Base-by-base conservation (phyloP, 495 filamentous ascomycete species). In the Entonaema liquescens region DNA sequence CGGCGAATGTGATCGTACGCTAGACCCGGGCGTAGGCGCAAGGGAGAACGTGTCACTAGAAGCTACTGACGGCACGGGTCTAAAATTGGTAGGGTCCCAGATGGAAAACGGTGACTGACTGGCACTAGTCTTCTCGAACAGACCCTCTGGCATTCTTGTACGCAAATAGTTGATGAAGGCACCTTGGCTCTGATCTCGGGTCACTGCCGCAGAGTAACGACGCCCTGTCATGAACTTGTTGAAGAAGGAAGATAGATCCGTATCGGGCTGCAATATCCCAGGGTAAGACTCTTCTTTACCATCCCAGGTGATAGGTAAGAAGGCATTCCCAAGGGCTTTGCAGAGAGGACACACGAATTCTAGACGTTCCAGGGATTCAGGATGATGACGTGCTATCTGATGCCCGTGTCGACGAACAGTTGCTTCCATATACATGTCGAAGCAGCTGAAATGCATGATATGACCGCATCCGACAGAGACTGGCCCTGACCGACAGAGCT, bases 281-380 rank as follows among this genome's bases (percentile, higher is more conserved):
- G 92, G 90, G 70, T 92, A 91, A 1, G 86, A 84, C 74, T 95
- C 92, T 67, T 94, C 91, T 76, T 98, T 93, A 23, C 90, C 91
- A 72, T 93, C 93, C 96, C 96, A 99, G 33, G 95, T 91, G 54
- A 98, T 94, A 1, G 96, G 96, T 31, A 99, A 79, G 82, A 99
- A 98, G 7, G 92, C 87, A 74, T 99, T 99, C 2, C 96, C 95
- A 7, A 98, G 85, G 1, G 96, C 96, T 79, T 98, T 99, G 82
- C 95, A 99, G 12, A 99, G 85, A n/a, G 95, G 95, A 71, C 95
- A 99, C 26, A 97, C 91, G 72, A 98, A 99, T 67, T 99, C 95
- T 47, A 95, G 90, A 23, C 86, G 80, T 13, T 85, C 79, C 1
- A 92, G 81, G 53, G 88, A 84, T 76, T 98, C 96, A 0, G 95